Conservation (phyloP, 2,329 filamentous ascomycete genomes). For the Fusarium gaditjirri region DNA sequence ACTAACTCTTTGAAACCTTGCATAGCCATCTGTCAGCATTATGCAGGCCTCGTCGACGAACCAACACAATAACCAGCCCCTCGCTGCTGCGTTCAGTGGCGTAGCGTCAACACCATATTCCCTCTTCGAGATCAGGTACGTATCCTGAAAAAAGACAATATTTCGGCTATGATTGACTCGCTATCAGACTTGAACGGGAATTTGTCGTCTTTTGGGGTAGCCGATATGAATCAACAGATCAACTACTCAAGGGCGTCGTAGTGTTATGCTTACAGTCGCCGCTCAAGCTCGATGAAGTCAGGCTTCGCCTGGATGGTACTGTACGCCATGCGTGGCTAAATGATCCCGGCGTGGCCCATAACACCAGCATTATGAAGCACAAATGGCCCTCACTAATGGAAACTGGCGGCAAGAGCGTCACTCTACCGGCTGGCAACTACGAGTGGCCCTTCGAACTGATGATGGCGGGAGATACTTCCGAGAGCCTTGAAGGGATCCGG, state of each 20-base stretch:
- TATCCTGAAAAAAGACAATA: not conserved
- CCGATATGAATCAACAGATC: conserved; percentile 78
- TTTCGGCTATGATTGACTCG: not conserved
- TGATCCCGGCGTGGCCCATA: conserved; percentile 66
- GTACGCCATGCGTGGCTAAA: conserved; percentile 67
- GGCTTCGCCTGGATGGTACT: conserved; percentile 74
- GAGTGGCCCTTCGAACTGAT: conserved; percentile 82
- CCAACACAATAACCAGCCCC: not conserved
- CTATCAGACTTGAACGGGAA: conserved; percentile 75
- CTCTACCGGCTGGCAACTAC: conserved; percentile 78
- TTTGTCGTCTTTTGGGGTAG: conserved; percentile 80
- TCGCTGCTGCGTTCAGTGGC: not conserved
- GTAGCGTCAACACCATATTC: conserved; percentile 4
- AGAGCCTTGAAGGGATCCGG: conserved; percentile 88
- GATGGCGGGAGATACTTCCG: conserved; percentile 75
- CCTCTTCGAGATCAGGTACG: conserved; percentile 65
- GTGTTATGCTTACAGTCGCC: conserved; percentile 77
- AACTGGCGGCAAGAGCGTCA: conserved; percentile 60
- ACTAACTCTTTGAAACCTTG: not conserved
- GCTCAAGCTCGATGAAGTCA: conserved; percentile 76
- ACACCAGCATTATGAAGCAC: conserved; percentile 70
- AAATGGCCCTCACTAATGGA: conserved; percentile 73
- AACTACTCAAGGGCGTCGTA: conserved; percentile 76
- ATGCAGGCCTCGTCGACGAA: conserved; percentile 8
- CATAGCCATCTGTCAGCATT: not conserved